A percentile compares a stretch with the other conserved stretches of the same genome.
Evolutionary conservation across 129 eudicot genomes (phyloP).

Genomic region (Deinandra increscens): DNA sequence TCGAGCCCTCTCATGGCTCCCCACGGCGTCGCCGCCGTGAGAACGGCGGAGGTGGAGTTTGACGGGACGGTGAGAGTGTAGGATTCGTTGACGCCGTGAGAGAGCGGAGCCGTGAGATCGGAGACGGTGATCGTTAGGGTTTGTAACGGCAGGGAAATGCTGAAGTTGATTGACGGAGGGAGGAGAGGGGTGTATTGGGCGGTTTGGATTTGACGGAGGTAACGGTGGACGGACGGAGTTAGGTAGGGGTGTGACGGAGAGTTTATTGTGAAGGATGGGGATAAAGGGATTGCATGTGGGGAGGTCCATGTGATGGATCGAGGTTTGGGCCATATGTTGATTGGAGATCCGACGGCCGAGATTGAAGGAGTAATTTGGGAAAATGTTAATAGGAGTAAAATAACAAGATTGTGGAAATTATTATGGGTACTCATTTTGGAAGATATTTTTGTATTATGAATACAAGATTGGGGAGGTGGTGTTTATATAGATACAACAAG

Average conservation of each 20-base stretch:
- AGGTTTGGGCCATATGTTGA: slow-evolving; percentile 89
- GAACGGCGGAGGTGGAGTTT: slow-evolving; percentile 31
- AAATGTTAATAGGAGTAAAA: not conserved
- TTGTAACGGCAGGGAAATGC: slow-evolving; percentile 37
- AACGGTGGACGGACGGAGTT: slow-evolving; percentile 56
- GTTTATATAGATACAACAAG: slow-evolving; percentile 26
- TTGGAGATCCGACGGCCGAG: slow-evolving; percentile 47
- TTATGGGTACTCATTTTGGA: not conserved
- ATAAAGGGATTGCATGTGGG: slow-evolving; percentile 56
- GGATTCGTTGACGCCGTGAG: slow-evolving; percentile 70
- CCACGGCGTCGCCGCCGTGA: slow-evolving; percentile 66
- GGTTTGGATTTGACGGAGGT: slow-evolving; percentile 47
- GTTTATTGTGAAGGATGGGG: slow-evolving; percentile 54
- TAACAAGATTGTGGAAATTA: not conserved
- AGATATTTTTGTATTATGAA: slow-evolving; percentile 14
- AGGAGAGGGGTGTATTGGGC: slow-evolving; percentile 57
- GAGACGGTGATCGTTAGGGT: slow-evolving; percentile 43
- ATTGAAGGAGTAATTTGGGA: slow-evolving; percentile 2
- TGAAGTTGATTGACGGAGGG: slow-evolving; percentile 39
- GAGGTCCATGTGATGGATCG: slow-evolving; percentile 58
- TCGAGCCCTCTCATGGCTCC: slow-evolving; percentile 95
- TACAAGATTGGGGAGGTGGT: slow-evolving; percentile 6
- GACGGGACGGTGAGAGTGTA: slow-evolving; percentile 56
- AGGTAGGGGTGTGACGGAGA: slow-evolving; percentile 56
- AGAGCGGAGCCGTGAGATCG: slow-evolving; percentile 43